A percentile compares a stretch with the other conserved stretches of the same genome.
phyloP scores from a whole-genome alignment of 1,139 yeast genomes.

The Nakaseomyces glabratus region DNA sequence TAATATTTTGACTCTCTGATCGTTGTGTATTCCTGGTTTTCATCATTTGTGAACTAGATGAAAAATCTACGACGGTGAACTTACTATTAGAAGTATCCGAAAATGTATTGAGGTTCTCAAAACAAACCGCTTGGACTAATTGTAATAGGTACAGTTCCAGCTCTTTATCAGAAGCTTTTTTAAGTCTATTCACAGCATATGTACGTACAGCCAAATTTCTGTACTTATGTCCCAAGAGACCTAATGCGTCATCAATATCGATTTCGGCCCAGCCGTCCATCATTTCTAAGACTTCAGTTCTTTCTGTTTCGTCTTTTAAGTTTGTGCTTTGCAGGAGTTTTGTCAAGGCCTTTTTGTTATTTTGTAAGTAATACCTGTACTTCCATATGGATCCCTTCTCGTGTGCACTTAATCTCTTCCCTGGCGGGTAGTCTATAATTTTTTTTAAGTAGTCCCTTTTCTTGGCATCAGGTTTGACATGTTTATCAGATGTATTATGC shows the following conservation, averaged over 20 bases:
- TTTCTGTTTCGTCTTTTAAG: constrained; percentile 79
- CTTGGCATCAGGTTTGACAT: constrained; percentile 74
- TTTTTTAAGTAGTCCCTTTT: constrained; percentile 62
- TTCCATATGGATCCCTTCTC: constrained; percentile 91
- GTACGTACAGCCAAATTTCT: constrained; percentile 51
- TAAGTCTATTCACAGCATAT: constrained; percentile 79
- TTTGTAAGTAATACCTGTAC: constrained; percentile 75
- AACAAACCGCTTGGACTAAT: constrained; percentile 84
- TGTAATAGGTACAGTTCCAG: constrained; percentile 75
- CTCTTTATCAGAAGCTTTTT: constrained; percentile 72
- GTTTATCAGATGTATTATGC: constrained; percentile 68
- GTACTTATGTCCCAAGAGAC: constrained; percentile 69
- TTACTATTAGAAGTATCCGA: constrained; percentile 33
- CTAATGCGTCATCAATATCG: constrained; percentile 89
- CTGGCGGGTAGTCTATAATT: constrained; percentile 73
- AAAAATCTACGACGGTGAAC: constrained; percentile 35
- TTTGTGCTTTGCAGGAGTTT: constrained; percentile 81
- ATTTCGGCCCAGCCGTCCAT: constrained; percentile 60
- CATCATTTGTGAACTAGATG: constrained; percentile 11
- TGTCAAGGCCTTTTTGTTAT: constrained; percentile 66
- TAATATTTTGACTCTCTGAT: constrained; percentile 8
- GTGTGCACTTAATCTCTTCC: constrained; percentile 66
- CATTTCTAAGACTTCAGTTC: constrained; percentile 61
- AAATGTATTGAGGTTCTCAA: constrained; percentile 40
- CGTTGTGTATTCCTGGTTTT: constrained; percentile 17